Evolutionary conservation across 2,329 filamentous ascomycete genomes (phyloP).

Genomic region (Polychaeton citri): DNA sequence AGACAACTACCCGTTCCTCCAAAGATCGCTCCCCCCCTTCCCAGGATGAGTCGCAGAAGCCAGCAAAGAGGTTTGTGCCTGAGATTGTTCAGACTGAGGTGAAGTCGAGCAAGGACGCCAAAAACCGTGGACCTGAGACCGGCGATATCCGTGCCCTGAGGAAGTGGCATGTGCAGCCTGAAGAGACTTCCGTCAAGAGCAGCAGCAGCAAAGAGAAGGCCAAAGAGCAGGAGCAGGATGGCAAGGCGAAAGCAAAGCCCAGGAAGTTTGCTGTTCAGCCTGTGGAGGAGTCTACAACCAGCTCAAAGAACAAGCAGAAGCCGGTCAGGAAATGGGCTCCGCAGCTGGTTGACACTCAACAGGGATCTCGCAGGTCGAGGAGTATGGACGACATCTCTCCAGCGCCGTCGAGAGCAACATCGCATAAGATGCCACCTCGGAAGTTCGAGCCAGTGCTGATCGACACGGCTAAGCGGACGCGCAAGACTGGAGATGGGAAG

Average conservation of each 20-base stretch:
- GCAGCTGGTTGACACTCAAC: slow-evolving; percentile 19
- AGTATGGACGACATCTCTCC: slow-evolving; percentile 5
- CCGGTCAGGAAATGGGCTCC: slow-evolving; percentile 18
- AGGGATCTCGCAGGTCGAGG: slow-evolving; percentile 11
- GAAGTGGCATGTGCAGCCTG: slow-evolving; percentile 15
- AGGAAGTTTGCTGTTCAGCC: slow-evolving; percentile 6
- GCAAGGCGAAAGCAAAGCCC: background rate
- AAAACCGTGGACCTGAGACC: slow-evolving; percentile 5
- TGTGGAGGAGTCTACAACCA: slow-evolving; percentile 6
- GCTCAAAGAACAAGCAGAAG: slow-evolving; percentile 6
- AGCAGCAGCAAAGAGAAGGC: slow-evolving; percentile 6
- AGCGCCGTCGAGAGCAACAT: slow-evolving; percentile 2
- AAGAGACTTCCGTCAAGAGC: slow-evolving; percentile 24
- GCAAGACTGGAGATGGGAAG: slow-evolving; percentile 50
- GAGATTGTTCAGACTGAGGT: slow-evolving; percentile 61
- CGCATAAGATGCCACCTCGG: slow-evolving; percentile 20
- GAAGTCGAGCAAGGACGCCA: slow-evolving; percentile 32
- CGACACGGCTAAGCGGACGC: slow-evolving; percentile 61
- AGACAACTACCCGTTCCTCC: slow-evolving; percentile 3
- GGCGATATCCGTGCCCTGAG: slow-evolving; percentile 22
- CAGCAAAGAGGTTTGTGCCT: slow-evolving; percentile 44
- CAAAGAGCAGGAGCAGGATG: slow-evolving; percentile 4
- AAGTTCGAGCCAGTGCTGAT: slow-evolving; percentile 68
- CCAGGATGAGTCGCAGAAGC: slow-evolving; percentile 16
- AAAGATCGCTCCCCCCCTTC: slow-evolving; percentile 7